These are phyloP conservation scores for Thraustotheca clavata DNA, from an alignment of 352 stramenopile genomes.

Conservation along the genomic window DNA sequence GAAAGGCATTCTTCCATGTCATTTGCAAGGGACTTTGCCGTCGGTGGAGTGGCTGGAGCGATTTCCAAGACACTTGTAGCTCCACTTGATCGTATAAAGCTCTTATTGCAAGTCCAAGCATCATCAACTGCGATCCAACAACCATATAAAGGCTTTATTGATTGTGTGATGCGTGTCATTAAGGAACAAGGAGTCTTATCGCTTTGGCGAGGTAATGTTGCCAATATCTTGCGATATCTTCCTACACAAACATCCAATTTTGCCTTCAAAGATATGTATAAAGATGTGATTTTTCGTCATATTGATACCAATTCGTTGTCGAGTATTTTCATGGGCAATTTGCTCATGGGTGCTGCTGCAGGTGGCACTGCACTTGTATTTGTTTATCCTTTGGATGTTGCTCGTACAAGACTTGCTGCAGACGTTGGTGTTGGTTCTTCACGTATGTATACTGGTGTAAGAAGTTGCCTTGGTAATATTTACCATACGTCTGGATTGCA, in stretches of 20 bases:
- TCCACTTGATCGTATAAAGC: constrained; percentile 87
- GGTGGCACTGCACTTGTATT: constrained; percentile 95
- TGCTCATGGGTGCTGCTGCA: constrained; percentile 95
- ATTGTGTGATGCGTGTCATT: constrained; percentile 84
- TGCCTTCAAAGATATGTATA: constrained; percentile 92
- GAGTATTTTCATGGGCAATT: constrained; percentile 98
- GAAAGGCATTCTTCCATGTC: no score
- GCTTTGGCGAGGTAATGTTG: constrained; percentile 88
- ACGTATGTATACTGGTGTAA: constrained; percentile 95
- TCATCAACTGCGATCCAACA: constrained; percentile 86
- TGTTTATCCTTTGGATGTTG: constrained; percentile 97
- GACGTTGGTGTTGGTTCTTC: constrained; percentile 96
- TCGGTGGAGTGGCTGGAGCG: constrained; percentile 72
- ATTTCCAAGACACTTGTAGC: constrained; percentile 89
- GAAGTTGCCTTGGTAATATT: constrained; percentile 96
- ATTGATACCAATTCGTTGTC: constrained; percentile 95
- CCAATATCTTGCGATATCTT: constrained; percentile 91
- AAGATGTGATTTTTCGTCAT: constrained; percentile 77
- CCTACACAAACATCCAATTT: constrained; percentile 90
- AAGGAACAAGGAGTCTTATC: constrained; percentile 82
- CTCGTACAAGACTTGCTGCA: constrained; percentile 95
- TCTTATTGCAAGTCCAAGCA: constrained; percentile 87
- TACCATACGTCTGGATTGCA: constrained; percentile 84
- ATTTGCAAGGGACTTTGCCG: constrained; percentile 77
- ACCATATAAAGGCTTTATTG: constrained; percentile 87